These are phyloP conservation scores for Myxozyma melibiosi DNA, from an alignment of 805 yeast genomes.

Conservation along the genomic window DNA sequence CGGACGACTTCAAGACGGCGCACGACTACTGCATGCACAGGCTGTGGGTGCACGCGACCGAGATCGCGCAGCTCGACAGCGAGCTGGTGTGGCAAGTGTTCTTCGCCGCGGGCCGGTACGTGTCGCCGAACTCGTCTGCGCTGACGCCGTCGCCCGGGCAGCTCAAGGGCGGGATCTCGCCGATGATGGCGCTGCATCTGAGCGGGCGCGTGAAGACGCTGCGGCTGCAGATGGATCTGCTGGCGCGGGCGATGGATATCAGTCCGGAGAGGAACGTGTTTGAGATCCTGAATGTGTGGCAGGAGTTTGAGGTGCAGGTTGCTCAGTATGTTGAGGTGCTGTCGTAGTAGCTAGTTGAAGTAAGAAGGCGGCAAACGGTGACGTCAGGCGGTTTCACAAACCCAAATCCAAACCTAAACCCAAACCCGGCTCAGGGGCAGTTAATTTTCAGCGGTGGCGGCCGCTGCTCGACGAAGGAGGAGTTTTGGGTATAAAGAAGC, in stretches of 20 bases:
- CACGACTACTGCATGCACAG: constrained; percentile 42
- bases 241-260: constrained; percentile 54
- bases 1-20: constrained; percentile 64
- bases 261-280: constrained; percentile 60
- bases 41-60: constrained; percentile 25
- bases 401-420: too few relatives aligned
- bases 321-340: constrained; percentile 8
- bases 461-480: too few relatives aligned
- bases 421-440: background rate
- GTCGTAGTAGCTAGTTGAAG: background rate
- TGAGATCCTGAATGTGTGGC: constrained; percentile 65
- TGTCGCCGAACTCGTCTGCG: constrained; percentile 47
- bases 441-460: background rate
- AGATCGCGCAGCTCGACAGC: constrained; percentile 36
- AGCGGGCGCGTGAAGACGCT: constrained; percentile 47
- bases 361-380: background rate
- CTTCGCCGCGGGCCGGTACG: constrained; percentile 69
- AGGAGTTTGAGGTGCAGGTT: constrained; percentile 30
- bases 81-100: constrained; percentile 65
- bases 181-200: constrained; percentile 37
- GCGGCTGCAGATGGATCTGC: constrained; percentile 55
- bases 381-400: background rate
- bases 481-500: too few relatives aligned
- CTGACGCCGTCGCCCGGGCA: constrained; percentile 15
- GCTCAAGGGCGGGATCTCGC: background rate